Percentiles rank a stretch among this genome's conserved stretches.
These are phyloP conservation scores for Benincasa hispida DNA, from an alignment of 306 rosid species.

Conservation along the genomic window DNA sequence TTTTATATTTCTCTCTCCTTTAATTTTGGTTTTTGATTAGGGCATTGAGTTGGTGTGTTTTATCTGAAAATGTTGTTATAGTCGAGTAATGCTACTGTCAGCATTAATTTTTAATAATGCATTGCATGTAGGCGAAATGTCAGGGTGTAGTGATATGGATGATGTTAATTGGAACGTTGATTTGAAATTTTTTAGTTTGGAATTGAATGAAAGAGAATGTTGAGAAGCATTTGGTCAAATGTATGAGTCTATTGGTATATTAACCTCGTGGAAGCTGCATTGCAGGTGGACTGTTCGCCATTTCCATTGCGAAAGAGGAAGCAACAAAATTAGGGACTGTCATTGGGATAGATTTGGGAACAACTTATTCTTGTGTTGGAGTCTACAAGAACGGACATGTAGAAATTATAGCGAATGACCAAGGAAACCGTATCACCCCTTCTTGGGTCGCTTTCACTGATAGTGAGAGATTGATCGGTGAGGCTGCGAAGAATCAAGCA, in stretches of 20 bases:
- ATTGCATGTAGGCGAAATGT: not conserved
- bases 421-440: conserved; percentile 98
- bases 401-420: conserved; percentile 97
- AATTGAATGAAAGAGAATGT: not conserved
- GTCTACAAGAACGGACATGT: conserved; percentile 95
- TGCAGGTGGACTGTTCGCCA: conserved; percentile 64
- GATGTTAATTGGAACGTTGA: not conserved
- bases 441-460: conserved; percentile 94
- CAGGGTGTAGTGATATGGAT: not conserved
- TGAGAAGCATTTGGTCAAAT: not conserved
- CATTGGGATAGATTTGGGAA: conserved; percentile 93
- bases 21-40: not conserved
- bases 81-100: not conserved
- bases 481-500: conserved; percentile 99
- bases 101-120: not conserved
- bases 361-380: conserved; percentile 96
- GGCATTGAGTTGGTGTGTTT: not conserved
- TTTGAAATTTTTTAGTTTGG: not conserved
- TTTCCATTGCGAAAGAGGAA: conserved; percentile 84
- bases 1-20: not conserved
- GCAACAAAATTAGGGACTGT: conserved; percentile 84
- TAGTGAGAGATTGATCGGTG: conserved; percentile 84
- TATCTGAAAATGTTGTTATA: not conserved
- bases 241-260: not conserved
- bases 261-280: conserved; percentile 10